Evolutionary conservation across 805 yeast genomes (phyloP), one percentile per base, ranked within the genome.

Genomic region (Saccharomycopsis malanga): DNA sequence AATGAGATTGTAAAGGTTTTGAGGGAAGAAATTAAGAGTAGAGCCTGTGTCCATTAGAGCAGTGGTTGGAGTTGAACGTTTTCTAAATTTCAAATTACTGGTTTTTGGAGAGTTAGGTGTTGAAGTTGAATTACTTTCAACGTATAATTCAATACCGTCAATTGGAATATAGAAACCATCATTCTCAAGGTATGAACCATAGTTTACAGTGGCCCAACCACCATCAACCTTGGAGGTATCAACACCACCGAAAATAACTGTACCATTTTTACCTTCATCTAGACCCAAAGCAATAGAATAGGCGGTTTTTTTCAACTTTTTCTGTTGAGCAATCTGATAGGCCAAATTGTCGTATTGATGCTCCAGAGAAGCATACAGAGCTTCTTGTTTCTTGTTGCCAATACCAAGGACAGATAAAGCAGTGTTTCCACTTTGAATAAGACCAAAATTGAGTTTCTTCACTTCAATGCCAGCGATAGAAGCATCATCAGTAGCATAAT

Each of bases 341-440:
- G 95, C 95, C 48, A 87, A 64, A 61, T 87, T 85, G 45, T 74
- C 70, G 62, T 86, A 86, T 7, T 52, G 21, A 6, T 20, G 15
- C 17, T 34, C 29, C 7, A 15, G 34, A 9, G n/a, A n/a, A 20
- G 34, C 25, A 49, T 67, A 65, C 0, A 89, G 81, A 2, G 76
- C 68, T 62, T 88, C 95, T 46, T 83, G 69, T 10, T 79, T 83
- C 7, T 76, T 64, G 42, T 81, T 68, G 7, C 93, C 91, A 50
- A 85, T 77, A 21, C 89, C 88, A 34, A 85, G 62, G 21, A 86
- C 91, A 45, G 94, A 91, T 45, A 73, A 63, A 9, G 77, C 61
- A 3, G 89, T 77, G 52, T 77, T 76, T 1, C 87, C 76, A 24
- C 62, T 60, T 57, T 77, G 77, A 2, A 84, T 91, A 21, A 87